These are phyloP conservation scores for Bauhinia variegata DNA, from an alignment of 306 rosid species.

Conservation along the genomic window DNA sequence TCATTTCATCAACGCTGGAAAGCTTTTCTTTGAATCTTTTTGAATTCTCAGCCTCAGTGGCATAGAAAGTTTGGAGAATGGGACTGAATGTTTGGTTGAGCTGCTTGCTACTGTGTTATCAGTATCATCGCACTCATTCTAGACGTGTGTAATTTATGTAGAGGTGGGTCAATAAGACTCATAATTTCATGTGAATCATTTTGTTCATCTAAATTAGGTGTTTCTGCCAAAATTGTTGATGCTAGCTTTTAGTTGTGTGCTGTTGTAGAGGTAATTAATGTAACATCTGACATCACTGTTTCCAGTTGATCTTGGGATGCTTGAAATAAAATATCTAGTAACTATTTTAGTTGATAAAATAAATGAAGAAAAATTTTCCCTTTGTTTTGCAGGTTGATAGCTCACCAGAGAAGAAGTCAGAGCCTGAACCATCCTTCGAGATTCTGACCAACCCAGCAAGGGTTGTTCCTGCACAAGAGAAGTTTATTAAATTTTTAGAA, in stretches of 20 bases:
- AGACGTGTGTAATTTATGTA: too few relatives aligned
- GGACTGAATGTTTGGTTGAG: background rate
- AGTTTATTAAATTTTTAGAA: slow-evolving; percentile 72
- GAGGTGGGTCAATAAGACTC: too few relatives aligned
- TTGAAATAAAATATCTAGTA: slow-evolving; percentile 1
- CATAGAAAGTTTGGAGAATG: background rate
- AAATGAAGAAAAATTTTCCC: too few relatives aligned
- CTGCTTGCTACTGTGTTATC: slow-evolving; percentile 12
- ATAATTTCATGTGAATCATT: too few relatives aligned
- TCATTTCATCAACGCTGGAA: slow-evolving; percentile 16
- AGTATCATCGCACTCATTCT: too few relatives aligned
- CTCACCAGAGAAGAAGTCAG: slow-evolving; percentile 78
- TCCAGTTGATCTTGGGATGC: background rate
- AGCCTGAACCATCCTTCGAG: slow-evolving; percentile 86
- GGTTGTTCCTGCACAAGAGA: slow-evolving; percentile 98
- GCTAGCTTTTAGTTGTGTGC: too few relatives aligned
- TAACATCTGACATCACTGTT: background rate
- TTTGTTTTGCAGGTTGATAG: slow-evolving; percentile 65
- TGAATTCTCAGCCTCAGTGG: background rate
- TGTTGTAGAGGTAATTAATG: background rate
- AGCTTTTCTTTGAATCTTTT: background rate
- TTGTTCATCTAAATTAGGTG: too few relatives aligned
- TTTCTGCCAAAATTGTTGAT: too few relatives aligned
- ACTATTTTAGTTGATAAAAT: background rate
- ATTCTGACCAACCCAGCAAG: slow-evolving; percentile 94